Base-by-base conservation (phyloP, 2,329 filamentous ascomycete genomes). In the Alternaria sp. region DNA sequence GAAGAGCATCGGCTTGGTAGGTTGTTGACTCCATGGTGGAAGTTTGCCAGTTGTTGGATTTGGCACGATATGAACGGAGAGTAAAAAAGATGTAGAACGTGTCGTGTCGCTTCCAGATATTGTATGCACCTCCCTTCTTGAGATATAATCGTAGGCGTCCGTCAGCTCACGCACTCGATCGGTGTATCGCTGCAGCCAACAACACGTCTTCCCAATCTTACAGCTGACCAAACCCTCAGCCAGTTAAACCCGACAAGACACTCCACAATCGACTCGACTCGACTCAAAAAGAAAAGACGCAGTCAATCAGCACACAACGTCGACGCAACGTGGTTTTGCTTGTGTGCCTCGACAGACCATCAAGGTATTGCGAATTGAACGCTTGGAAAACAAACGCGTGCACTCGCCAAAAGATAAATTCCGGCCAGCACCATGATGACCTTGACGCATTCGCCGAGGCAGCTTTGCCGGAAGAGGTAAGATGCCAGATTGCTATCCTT, bases 401-500 rank as follows among this genome's bases (percentile, higher is more conserved):
- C 57, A 55, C 57, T 49, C 54, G 32, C 54, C 59, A 32, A 57
- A 63, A 66, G 62, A 61, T 63, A 65, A 61, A 59, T 60, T 66
- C 67, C 57, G 56, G 56, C 43, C 43, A 61, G 66, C 55, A 67
- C 67, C 67, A 60, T 66, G 64, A 65, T 69, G 59, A 67, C 60
- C 65, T 66, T 61, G 62, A 61, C 63, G 67, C 63, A 25, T 65
- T 40, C 64, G 67, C 59, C 61, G 61, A 65, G 61, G 32, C 15
- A 43, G 43, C 68, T 57, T 68, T 66, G 15, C 68, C 45, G 17
- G 19, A 32, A 43, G 4, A 11, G 54, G 54, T 32, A 66, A 59
- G 57, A 25, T 21, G 26, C 40, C 15, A 6, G 19, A 5, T 15
- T 21, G 53, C 53, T 57, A 63, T 50, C 21, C 69, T 52, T 15